phyloP scores from a whole-genome alignment of 148 eudicot genomes.

The Dysphania ambrosioides region DNA sequence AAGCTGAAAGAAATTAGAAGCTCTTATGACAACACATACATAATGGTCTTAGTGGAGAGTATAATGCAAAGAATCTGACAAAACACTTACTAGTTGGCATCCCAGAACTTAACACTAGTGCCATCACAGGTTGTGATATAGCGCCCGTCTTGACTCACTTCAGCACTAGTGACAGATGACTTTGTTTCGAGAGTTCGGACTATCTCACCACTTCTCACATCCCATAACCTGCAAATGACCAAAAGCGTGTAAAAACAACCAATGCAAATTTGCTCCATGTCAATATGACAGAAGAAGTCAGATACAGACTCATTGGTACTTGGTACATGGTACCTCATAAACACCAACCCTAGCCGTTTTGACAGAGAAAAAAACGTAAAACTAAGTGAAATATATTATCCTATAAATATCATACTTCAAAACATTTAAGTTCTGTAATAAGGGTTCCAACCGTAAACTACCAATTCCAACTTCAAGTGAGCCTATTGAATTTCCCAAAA shows the following conservation, averaged over 20 bases:
- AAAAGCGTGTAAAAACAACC: not conserved
- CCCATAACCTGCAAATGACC: constrained; percentile 59
- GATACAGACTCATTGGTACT: too few relatives aligned
- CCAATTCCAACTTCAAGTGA: not conserved
- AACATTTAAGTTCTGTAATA: not conserved
- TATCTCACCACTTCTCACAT: constrained; percentile 74
- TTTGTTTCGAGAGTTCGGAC: constrained; percentile 81
- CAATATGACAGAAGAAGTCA: not conserved
- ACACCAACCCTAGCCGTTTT: not conserved
- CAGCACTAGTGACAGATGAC: constrained; percentile 80
- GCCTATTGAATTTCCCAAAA: too few relatives aligned
- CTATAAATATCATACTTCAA: not conserved
- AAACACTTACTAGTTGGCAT: constrained; percentile 72
- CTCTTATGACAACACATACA: not conserved
- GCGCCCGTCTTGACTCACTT: constrained; percentile 93
- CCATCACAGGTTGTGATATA: constrained; percentile 92
- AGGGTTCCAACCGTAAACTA: not conserved
- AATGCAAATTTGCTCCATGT: not conserved
- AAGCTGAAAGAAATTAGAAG: constrained; percentile 45
- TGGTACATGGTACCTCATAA: not conserved
- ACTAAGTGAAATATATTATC: not conserved
- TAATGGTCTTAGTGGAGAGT: not conserved
- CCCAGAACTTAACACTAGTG: constrained; percentile 83
- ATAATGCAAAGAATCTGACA: constrained; percentile 1
- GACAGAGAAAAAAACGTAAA: not conserved